A percentile compares a stretch with the other conserved stretches of the same genome.
Conservation (phyloP, 176 grass and related monocot genomes). For the Typha latifolia region DNA sequence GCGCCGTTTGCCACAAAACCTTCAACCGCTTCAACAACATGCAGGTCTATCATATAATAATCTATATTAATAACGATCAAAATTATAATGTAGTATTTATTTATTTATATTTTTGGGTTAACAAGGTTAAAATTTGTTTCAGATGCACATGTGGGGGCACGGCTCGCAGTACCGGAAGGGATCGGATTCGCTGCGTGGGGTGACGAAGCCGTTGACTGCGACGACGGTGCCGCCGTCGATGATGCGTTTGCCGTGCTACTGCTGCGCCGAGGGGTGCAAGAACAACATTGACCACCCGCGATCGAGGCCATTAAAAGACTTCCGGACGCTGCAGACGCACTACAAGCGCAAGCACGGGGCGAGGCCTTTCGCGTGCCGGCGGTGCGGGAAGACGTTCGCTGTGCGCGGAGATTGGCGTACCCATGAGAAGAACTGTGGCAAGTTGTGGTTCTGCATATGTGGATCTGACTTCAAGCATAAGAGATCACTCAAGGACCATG, state of each 20-base stretch:
- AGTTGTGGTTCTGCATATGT: constrained; percentile 88
- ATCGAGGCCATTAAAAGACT: constrained; percentile 71
- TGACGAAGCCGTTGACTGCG: constrained; percentile 22
- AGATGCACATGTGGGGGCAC: constrained; percentile 99
- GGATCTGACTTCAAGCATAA: constrained; percentile 95
- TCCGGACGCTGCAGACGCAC: constrained; percentile 86
- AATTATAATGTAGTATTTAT: neutral
- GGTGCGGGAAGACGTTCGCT: constrained; percentile 70
- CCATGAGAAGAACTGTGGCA: constrained; percentile 92
- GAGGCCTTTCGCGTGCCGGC: constrained; percentile 56
- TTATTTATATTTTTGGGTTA: neutral
- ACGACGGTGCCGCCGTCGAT: constrained; percentile 23
- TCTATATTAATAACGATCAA: neutral
- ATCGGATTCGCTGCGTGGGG: constrained; percentile 44
- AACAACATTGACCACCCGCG: constrained; percentile 79
- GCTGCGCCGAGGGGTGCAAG: constrained; percentile 73
- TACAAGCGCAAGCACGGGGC: constrained; percentile 80
- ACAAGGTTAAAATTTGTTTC: neutral
- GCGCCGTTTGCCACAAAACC: constrained; percentile 81
- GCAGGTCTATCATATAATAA: constrained; percentile 37
- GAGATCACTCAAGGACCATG: constrained; percentile 86
- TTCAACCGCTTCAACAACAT: constrained; percentile 98
- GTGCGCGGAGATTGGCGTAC: constrained; percentile 93
- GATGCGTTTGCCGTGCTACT: constrained; percentile 78
- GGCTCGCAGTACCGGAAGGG: constrained; percentile 81